Percentiles rank a stretch among this genome's conserved stretches.
These are phyloP conservation scores for Ophiostoma sp. DNA, from an alignment of 2,329 filamentous ascomycete genomes.

Conservation along the genomic window DNA sequence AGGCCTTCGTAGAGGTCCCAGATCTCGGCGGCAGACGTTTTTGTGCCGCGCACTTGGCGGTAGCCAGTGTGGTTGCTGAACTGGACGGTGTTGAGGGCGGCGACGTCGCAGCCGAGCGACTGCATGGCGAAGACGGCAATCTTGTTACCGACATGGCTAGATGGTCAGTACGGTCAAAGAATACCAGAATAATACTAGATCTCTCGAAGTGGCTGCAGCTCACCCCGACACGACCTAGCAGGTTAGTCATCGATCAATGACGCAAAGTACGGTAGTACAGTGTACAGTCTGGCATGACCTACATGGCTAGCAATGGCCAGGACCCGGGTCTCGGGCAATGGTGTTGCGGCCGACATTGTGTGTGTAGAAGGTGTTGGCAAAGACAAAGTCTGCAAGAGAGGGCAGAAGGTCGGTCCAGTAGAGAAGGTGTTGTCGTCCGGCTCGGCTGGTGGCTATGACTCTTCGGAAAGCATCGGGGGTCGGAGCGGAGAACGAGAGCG, in stretches of 20 bases:
- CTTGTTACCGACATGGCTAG: slow-evolving; percentile 92
- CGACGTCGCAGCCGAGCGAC: slow-evolving; percentile 86
- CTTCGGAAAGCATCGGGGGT: slow-evolving; percentile 7
- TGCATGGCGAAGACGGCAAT: slow-evolving; percentile 96
- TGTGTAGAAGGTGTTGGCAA: background rate
- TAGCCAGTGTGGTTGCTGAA: slow-evolving; percentile 98
- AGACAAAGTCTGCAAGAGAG: background rate
- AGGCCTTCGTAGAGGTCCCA: slow-evolving; percentile 78
- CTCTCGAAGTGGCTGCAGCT: slow-evolving; percentile 32
- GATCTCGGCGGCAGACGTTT: slow-evolving; percentile 75
- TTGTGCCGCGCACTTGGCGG: slow-evolving; percentile 77
- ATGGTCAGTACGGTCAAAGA: background rate
- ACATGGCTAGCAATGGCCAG: slow-evolving; percentile 94
- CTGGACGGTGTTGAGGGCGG: slow-evolving; percentile 91
- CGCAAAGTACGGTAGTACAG: background rate
- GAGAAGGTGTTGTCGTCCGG: background rate
- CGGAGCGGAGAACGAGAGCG: slow-evolving; percentile 1
- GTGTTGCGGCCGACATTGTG: slow-evolving; percentile 38
- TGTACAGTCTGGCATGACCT: slow-evolving; percentile 36
- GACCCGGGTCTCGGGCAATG: slow-evolving; percentile 58
- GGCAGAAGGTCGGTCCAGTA: background rate
- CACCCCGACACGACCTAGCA: slow-evolving; percentile 67
- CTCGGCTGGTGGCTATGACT: background rate
- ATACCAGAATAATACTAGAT: background rate
- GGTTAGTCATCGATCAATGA: slow-evolving; percentile 24